A percentile compares a stretch with the other conserved stretches of the same genome.
Evolutionary conservation across 257 asterid genomes (phyloP).

Genomic region (Leonotis leonurus): DNA sequence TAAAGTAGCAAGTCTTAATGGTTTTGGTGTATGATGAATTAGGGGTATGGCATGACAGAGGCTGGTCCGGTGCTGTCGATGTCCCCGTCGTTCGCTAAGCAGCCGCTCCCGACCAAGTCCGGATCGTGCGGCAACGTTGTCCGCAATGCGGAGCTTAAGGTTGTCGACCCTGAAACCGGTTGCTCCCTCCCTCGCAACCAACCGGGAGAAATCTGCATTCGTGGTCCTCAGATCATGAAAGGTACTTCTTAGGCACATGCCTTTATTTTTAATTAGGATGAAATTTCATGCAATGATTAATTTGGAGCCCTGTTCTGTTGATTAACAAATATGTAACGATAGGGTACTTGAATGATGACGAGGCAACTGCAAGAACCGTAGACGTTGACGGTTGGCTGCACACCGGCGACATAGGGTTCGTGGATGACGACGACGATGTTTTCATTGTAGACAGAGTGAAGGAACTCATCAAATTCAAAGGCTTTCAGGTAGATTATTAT

Average conservation of each 20-base stretch:
- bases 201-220: conserved; percentile 78
- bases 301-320: too few species aligned
- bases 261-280: background rate
- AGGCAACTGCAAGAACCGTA: conserved; percentile 75
- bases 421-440: conserved; percentile 47
- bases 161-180: conserved; percentile 71
- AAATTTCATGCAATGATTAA: background rate
- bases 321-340: too few species aligned
- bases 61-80: conserved; percentile 84
- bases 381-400: conserved; percentile 95
- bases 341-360: conserved; percentile 71
- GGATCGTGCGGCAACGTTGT: conserved; percentile 92
- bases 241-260: conserved; percentile 25
- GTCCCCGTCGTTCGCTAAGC: conserved; percentile 67
- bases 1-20: too few species aligned
- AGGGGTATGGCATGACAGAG: conserved; percentile 96
- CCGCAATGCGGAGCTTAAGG: conserved; percentile 82
- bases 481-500: too few species aligned
- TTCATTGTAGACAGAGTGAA: conserved; percentile 74
- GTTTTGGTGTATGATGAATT: background rate
- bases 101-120: conserved; percentile 55
- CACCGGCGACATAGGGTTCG: conserved; percentile 72
- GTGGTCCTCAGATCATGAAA: conserved; percentile 86
- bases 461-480: conserved; percentile 85
- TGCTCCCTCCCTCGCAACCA: conserved; percentile 62